Conservation (phyloP, 768 basidiomycete genomes). For the Suillus cothurnatus region DNA sequence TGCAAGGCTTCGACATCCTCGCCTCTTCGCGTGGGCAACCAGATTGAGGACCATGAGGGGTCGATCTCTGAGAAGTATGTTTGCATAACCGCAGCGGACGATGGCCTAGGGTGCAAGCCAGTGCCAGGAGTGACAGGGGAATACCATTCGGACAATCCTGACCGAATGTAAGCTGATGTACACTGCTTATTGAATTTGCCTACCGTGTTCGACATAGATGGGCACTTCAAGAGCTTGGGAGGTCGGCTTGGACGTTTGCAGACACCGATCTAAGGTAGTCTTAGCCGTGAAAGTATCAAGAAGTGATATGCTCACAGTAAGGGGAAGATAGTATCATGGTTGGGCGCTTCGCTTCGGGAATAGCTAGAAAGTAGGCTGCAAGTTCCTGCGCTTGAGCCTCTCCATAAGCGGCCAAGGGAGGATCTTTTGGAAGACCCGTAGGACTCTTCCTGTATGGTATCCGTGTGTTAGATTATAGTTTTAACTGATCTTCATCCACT, state of each 20-base stretch:
- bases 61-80: conserved; percentile 57
- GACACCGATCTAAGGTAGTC: conserved; percentile 67
- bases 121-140: conserved; percentile 66
- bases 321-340: conserved; percentile 85
- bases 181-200: background rate
- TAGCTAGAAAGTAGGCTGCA: conserved; percentile 59
- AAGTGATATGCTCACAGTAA: conserved; percentile 54
- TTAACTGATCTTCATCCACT: conserved; percentile 20
- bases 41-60: conserved; percentile 62
- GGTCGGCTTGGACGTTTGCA: conserved; percentile 74
- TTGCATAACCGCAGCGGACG: conserved; percentile 52
- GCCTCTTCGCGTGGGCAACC: conserved; percentile 72
- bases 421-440: conserved; percentile 72
- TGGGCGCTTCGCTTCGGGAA: conserved; percentile 68
- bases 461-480: conserved; percentile 11
- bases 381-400: conserved; percentile 79
- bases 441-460: conserved; percentile 54
- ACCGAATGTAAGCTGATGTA: background rate
- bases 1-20: conserved; percentile 69
- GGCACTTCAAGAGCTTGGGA: conserved; percentile 65
- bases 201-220: conserved; percentile 80
- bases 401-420: conserved; percentile 72
- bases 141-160: conserved; percentile 81
- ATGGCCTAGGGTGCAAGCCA: conserved; percentile 77
- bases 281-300: background rate